Evolutionary conservation across 805 yeast species (phyloP), one percentile per base, ranked within the genome.

Genomic region (Trichomonascus vanleenenianus): DNA sequence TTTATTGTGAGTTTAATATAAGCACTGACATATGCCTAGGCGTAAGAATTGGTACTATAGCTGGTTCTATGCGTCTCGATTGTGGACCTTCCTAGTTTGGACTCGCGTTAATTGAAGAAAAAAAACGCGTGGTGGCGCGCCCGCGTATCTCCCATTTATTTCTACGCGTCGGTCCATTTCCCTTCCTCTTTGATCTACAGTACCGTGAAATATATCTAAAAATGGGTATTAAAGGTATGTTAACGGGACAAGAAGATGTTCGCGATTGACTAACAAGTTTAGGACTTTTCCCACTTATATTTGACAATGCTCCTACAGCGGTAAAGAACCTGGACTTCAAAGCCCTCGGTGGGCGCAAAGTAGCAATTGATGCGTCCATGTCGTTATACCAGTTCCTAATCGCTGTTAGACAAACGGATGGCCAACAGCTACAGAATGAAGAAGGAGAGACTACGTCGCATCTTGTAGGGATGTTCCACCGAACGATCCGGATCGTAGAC

Each of bases 391-490:
- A 93, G 65, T 93, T 91, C 59, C 72, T 93, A 41, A 89, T 93
- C 59, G 97, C 97, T 0, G 98, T 93, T 3, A 76, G 99, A 60
- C 97, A 91, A 56, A 88, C 84, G 47, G 97, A 93, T 59, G 99
- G 99, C n/a, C 87, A 80, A 51, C 95, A 88, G 61, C 71, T 93
- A 58, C 81, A 93, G 19, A 83, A 78, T 51, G 96, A 85, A 34
- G 77, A 77, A 15, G 99, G 99, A 38, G 95, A 87, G 51, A 91
- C 97, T 1, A 84, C 82, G 1, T 59, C 96, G 0, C 99, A 93
- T 63, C 64, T 93, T 47, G 88, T 89, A 83, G 99, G 99, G 2
- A 85, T 93, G 75, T 93, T 93, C 63, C 91, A 93, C 64, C 72
- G 98, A 50, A 93, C 99, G 0, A 74, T 93, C 43, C 68, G 96